Conservation (phyloP, 2,329 filamentous ascomycete species). For the Akanthomyces dipterigenus region DNA sequence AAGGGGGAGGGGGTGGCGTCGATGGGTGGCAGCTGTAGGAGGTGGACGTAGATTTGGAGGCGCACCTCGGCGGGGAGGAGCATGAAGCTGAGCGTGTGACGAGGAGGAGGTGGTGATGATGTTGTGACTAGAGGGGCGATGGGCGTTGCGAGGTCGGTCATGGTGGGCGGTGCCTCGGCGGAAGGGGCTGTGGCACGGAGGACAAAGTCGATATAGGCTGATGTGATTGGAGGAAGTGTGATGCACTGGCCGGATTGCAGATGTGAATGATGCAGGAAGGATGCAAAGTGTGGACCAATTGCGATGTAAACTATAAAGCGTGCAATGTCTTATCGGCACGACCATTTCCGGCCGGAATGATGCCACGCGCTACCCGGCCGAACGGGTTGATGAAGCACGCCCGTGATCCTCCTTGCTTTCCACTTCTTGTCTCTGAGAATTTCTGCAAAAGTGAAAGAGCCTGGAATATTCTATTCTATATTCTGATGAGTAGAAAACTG, state of each 20-base stretch:
- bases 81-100: constrained; percentile 22
- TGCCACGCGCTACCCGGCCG: background rate
- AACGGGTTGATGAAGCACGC: background rate
- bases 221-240: too few relatives aligned
- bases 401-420: too few relatives aligned
- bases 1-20: constrained; percentile 6
- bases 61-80: constrained; percentile 39
- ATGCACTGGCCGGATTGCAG: too few relatives aligned
- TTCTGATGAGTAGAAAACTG: background rate
- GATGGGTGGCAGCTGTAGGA: constrained; percentile 29
- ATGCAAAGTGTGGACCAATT: background rate
- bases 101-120: background rate
- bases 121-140: background rate
- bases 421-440: too few relatives aligned
- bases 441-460: too few relatives aligned
- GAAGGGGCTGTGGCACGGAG: too few relatives aligned
- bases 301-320: background rate
- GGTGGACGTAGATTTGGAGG: constrained; percentile 38
- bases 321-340: background rate
- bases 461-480: too few relatives aligned
- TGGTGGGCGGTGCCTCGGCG: background rate
- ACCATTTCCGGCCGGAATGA: background rate
- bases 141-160: background rate
- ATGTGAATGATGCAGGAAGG: background rate
- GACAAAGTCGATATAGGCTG: too few relatives aligned